Conservation (phyloP, 2,329 filamentous ascomycete genomes). For the Pestalotiopsis sp. region DNA sequence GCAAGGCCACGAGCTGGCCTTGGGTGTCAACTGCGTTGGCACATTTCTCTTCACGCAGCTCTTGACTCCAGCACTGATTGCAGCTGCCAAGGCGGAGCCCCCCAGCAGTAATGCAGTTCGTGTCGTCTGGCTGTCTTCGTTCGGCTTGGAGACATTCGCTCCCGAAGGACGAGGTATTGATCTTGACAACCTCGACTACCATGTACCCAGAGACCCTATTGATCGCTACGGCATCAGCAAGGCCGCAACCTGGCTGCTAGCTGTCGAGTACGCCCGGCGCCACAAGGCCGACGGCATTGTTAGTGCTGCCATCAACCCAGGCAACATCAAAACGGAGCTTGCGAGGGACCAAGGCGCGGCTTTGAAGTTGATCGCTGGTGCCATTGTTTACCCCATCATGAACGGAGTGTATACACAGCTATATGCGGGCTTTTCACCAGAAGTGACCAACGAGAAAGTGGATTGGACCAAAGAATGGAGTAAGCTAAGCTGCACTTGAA, state of each 20-base stretch:
- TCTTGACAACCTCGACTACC: slow-evolving; percentile 22
- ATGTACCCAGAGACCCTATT: slow-evolving; percentile 3
- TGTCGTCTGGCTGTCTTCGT: slow-evolving; percentile 29
- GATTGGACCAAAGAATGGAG: slow-evolving; percentile 9
- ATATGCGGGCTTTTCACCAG: slow-evolving; percentile 9
- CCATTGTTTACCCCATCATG: background rate
- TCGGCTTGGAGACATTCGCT: slow-evolving; percentile 15
- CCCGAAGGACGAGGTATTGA: slow-evolving; percentile 19
- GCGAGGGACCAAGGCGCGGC: slow-evolving; percentile 1
- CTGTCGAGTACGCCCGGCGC: slow-evolving; percentile 6
- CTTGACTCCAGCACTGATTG: slow-evolving; percentile 24
- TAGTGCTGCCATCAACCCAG: slow-evolving; percentile 8
- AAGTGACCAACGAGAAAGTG: slow-evolving; percentile 4
- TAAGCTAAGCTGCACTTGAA: background rate
- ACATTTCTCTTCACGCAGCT: slow-evolving; percentile 48
- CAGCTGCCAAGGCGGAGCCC: slow-evolving; percentile 18
- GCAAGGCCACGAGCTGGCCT: slow-evolving; percentile 53
- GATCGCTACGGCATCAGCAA: slow-evolving; percentile 19
- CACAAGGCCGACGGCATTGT: slow-evolving; percentile 9
- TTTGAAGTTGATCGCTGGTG: background rate
- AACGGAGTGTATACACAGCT: slow-evolving; percentile 7
- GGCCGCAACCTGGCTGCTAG: background rate
- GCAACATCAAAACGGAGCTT: slow-evolving; percentile 6
- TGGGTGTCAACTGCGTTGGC: slow-evolving; percentile 55
- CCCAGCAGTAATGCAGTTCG: slow-evolving; percentile 17